Conservation (phyloP, 1,139 yeast genomes). For the Lodderomyces elongisporus region DNA sequence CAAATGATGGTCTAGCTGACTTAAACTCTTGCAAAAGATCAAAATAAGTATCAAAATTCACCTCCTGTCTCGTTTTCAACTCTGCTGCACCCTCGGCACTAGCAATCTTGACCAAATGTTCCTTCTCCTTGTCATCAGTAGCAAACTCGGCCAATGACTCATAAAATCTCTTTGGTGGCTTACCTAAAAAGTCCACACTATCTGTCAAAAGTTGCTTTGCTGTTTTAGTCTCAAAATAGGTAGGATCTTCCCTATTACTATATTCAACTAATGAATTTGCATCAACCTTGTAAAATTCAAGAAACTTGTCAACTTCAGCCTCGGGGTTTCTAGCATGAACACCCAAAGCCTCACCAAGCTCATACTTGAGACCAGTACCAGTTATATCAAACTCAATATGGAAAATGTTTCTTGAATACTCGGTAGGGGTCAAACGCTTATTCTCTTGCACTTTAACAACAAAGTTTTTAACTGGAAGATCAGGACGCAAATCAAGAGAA, state of each 20-base stretch:
- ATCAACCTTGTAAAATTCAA: slow-evolving; percentile 66
- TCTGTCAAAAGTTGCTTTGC: slow-evolving; percentile 77
- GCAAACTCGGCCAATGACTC: slow-evolving; percentile 77
- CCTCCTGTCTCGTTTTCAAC: slow-evolving; percentile 81
- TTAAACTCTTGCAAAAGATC: slow-evolving; percentile 78
- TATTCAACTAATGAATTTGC: slow-evolving; percentile 65
- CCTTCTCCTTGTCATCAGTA: slow-evolving; percentile 61
- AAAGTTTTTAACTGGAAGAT: slow-evolving; percentile 78
- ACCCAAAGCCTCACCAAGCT: slow-evolving; percentile 95
- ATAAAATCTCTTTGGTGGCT: slow-evolving; percentile 92
- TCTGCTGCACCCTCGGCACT: slow-evolving; percentile 82
- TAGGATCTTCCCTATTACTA: slow-evolving; percentile 62
- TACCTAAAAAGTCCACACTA: slow-evolving; percentile 84
- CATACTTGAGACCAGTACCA: slow-evolving; percentile 88
- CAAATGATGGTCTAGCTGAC: slow-evolving; percentile 76
- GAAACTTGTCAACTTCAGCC: slow-evolving; percentile 61
- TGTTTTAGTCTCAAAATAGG: slow-evolving; percentile 65
- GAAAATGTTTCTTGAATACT: slow-evolving; percentile 92
- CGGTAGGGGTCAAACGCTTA: slow-evolving; percentile 85
- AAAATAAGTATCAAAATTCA: slow-evolving; percentile 72
- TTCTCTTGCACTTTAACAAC: slow-evolving; percentile 88
- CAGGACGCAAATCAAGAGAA: slow-evolving; percentile 69
- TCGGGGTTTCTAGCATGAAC: slow-evolving; percentile 84
- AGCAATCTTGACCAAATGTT: slow-evolving; percentile 56
- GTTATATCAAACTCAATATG: slow-evolving; percentile 90